Base-by-base conservation (phyloP, 2,329 filamentous ascomycete genomes). In the Colletotrichum sansevieriae region DNA sequence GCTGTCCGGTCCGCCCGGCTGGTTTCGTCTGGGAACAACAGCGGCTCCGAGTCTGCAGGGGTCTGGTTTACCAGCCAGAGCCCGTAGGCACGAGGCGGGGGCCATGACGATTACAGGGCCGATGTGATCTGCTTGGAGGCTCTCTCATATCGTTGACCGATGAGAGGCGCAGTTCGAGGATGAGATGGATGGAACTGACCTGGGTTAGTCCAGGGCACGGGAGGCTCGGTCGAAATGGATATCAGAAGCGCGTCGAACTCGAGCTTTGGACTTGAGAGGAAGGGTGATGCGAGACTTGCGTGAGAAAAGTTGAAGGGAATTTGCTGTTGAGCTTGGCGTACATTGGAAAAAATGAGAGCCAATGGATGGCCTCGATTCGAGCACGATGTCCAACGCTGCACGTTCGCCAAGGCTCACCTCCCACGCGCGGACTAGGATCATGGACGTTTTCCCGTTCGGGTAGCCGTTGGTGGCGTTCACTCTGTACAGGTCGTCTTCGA, bases 391-490 rank as follows among this genome's bases (percentile, higher is more conserved):
- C 33, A 33, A 43, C 46, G 58, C 20, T 33, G 41, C 56, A 20
- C 41, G 15, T 12, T 52, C 35, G 58, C 46, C 58, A 61, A 61
- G 46, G 10, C 35, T 35, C 58, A 52, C 46, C 37, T 35, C 58
- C 58, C 58, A 51, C 46, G 58, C 58, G 58, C 13, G 44, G 44
- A 13, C 29, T 68, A 71, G 2, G 75, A 75, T 0, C 58, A 20
- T 85, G 52, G 52, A n/a, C n/a, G 12, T 22, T 18, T 55, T 55
- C 35, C 52, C 33, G n/a, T 41, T 25, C 0, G 33, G 35, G 18
- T 25, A 18, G 18, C 33, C 35, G 35, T 55, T 39, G 35, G 52
- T 20, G 49, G 1, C 18, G 25, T 25, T 25, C 25, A 22, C 22
- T 22, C 18, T 18, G 25, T 25, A 25, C 25, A 25, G 25, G 25